Evolutionary conservation across 2,329 filamentous ascomycete species (phyloP), one percentile per base, ranked within the genome.

Genomic region (Fusarium ramigenum): DNA sequence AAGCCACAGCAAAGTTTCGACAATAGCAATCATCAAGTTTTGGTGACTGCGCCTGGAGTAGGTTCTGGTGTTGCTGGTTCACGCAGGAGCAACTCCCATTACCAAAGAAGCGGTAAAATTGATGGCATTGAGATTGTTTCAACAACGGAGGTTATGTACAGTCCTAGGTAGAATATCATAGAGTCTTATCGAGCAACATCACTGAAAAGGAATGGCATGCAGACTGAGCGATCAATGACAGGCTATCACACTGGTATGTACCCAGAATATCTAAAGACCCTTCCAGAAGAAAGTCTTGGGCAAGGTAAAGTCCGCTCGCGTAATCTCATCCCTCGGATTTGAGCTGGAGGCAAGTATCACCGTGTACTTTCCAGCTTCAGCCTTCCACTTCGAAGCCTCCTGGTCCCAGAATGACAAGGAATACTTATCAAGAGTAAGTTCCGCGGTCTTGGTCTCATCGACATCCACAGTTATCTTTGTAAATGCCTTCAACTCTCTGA

Each of bases 281-380:
- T 49, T 62, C 75, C 75, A 76, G 18, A 52, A 66, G 47, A 75
- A 72, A 1, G 60, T 66, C 12, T 68, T 34, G 0, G 36, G 9
- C 1, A 77, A 25, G 5, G 18, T 9, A 30, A 76, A 75, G 9
- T 43, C 63, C 2, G 53, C 28, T 2, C 60, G 52, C 4, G 36
- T 4, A 34, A 74, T 70, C 25, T 76, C 74, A 23, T 75, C 62
- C n/a, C 60, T 54, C 0, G 74, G 75, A 5, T 64, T 70, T 4
- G 74, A 67, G 42, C 75, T 76, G 4, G 72, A 63, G 7, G 74
- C 75, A 21, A 76, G 16, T 14, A 76, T 77, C 4, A 72, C 39
- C 1, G 42, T 40, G 47, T 75, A 76, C 16, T 66, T 59, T 9
- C 74, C 75, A 9, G 65, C 72, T 30, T 75, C 72, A 9, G 72